Percentiles rank a stretch among this genome's conserved stretches.
Conservation (phyloP, 768 basidiomycete genomes). For the Pleurotus citrinopileatus region DNA sequence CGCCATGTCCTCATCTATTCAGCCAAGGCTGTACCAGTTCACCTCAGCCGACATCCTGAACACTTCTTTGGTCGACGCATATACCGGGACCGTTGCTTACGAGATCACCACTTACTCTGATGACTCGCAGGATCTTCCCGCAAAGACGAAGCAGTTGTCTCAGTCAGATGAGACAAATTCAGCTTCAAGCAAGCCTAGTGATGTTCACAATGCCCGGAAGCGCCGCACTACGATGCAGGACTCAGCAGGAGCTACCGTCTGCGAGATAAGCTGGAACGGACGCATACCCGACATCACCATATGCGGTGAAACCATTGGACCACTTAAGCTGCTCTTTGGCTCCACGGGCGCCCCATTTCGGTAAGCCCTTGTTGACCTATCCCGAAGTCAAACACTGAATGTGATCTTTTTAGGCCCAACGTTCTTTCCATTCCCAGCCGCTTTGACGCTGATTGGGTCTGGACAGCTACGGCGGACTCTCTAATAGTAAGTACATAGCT, state of each 20-base stretch:
- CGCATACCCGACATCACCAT: slow-evolving; percentile 51
- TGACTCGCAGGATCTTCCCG: slow-evolving; percentile 27
- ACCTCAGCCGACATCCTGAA: slow-evolving; percentile 57
- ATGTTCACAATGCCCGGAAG: not conserved
- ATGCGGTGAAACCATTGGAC: slow-evolving; percentile 47
- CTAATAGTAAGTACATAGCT: slow-evolving; percentile 39
- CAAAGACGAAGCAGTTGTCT: not conserved
- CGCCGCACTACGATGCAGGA: slow-evolving; percentile 45
- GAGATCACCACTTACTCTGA: slow-evolving; percentile 41
- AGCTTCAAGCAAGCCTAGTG: slow-evolving; percentile 15
- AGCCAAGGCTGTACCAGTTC: slow-evolving; percentile 56
- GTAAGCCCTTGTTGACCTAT: slow-evolving; percentile 29
- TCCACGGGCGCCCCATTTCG: slow-evolving; percentile 51
- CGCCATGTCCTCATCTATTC: not conserved
- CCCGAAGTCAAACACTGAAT: slow-evolving; percentile 1
- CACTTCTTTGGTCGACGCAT: slow-evolving; percentile 48
- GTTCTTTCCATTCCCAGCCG: slow-evolving; percentile 58
- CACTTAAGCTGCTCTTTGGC: slow-evolving; percentile 55
- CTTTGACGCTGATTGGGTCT: slow-evolving; percentile 60
- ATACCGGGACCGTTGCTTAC: slow-evolving; percentile 46
- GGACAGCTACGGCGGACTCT: slow-evolving; percentile 54
- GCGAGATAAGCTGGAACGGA: slow-evolving; percentile 52
- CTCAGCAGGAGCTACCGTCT: slow-evolving; percentile 36
- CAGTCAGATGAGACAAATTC: slow-evolving; percentile 15
- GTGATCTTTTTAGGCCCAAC: slow-evolving; percentile 41